These are phyloP conservation scores for Leccinum rimulosum DNA, from an alignment of 768 basidiomycete genomes.

Conservation along the genomic window DNA sequence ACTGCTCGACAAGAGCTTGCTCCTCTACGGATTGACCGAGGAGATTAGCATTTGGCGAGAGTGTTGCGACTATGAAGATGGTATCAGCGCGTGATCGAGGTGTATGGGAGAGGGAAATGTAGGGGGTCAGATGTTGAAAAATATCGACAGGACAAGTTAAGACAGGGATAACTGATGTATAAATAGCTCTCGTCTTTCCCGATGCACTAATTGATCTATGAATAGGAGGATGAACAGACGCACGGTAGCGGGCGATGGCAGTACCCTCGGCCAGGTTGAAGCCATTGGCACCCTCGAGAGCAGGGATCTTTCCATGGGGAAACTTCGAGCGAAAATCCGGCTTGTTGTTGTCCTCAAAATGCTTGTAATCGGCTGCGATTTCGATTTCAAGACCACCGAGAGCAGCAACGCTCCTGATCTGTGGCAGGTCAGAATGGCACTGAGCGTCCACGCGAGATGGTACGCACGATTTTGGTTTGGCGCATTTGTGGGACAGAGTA, in stretches of 20 bases:
- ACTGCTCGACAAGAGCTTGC: slow-evolving; percentile 79
- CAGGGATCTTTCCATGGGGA: slow-evolving; percentile 81
- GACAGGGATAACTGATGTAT: slow-evolving; percentile 72
- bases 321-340: slow-evolving; percentile 74
- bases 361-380: slow-evolving; percentile 50
- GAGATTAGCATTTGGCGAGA: slow-evolving; percentile 77
- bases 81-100: slow-evolving; percentile 16
- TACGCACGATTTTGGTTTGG: slow-evolving; percentile 46
- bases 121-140: slow-evolving; percentile 10
- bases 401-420: slow-evolving; percentile 60
- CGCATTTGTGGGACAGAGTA: slow-evolving; percentile 46
- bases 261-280: slow-evolving; percentile 74
- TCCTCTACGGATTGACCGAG: slow-evolving; percentile 66
- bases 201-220: slow-evolving; percentile 14
- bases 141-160: slow-evolving; percentile 59
- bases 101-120: neutral
- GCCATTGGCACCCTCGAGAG: slow-evolving; percentile 73
- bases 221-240: slow-evolving; percentile 38
- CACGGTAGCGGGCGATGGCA: slow-evolving; percentile 87
- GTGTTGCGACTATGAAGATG: slow-evolving; percentile 58
- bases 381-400: slow-evolving; percentile 57
- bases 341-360: slow-evolving; percentile 65
- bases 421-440: slow-evolving; percentile 4
- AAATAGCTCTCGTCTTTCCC: slow-evolving; percentile 24
- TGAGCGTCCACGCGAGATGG: slow-evolving; percentile 1